phyloP scores from a whole-genome alignment of 2,329 filamentous ascomycete genomes.

The Ustulina deusta region DNA sequence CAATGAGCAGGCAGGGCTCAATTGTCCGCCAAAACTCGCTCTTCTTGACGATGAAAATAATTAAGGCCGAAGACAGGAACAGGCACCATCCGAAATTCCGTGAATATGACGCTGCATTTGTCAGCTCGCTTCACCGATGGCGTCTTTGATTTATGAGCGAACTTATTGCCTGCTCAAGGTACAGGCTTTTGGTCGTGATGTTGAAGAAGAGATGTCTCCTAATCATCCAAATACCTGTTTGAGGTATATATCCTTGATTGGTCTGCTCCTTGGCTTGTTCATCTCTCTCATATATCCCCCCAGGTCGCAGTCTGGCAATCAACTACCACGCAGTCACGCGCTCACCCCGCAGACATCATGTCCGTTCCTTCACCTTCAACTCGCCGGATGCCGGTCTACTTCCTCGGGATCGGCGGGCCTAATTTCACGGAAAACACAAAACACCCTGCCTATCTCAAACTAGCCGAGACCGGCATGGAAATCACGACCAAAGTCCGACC shows the following conservation, averaged over 20 bases:
- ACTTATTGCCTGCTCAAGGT: not conserved
- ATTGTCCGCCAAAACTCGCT: no score
- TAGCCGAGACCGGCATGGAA: slow-evolving; percentile 65
- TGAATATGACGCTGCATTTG: no score
- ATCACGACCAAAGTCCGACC: slow-evolving; percentile 71
- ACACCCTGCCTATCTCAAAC: slow-evolving; percentile 68
- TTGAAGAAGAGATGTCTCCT: not conserved
- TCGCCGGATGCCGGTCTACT: slow-evolving; percentile 41
- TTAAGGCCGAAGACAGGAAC: no score
- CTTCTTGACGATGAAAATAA: no score
- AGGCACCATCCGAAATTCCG: no score
- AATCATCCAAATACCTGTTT: not conserved
- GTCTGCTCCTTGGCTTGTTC: not conserved
- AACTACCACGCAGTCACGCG: no score
- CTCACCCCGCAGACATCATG: slow-evolving; percentile 31
- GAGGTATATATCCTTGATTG: not conserved
- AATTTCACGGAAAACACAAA: slow-evolving; percentile 69
- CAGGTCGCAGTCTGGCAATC: not conserved
- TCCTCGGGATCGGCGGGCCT: slow-evolving; percentile 54
- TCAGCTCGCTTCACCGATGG: no score
- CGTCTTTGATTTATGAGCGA: no score
- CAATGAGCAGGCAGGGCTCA: no score
- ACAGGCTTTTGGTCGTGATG: not conserved
- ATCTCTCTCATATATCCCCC: slow-evolving; percentile 5
- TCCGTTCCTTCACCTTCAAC: slow-evolving; percentile 14